These are phyloP conservation scores for Serpula lacrymans DNA, from an alignment of 768 basidiomycete genomes.

Conservation along the genomic window DNA sequence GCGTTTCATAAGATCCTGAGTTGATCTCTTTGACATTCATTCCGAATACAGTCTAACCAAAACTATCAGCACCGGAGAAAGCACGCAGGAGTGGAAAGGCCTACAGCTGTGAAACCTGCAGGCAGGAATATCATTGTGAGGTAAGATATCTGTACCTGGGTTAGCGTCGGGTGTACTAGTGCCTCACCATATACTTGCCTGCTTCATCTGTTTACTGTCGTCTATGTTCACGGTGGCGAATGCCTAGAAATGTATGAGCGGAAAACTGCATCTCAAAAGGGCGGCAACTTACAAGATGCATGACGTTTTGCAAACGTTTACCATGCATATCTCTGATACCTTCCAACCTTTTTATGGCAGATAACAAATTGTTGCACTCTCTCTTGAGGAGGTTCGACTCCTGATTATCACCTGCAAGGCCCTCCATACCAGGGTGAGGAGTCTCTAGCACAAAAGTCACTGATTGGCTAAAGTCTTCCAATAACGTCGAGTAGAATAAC, in stretches of 20 bases:
- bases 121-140: constrained; percentile 63
- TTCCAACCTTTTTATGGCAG: constrained; percentile 49
- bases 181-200: constrained; percentile 22
- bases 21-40: constrained; percentile 54
- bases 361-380: constrained; percentile 46
- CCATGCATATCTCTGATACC: constrained; percentile 25
- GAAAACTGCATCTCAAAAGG: not conserved
- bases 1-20: constrained; percentile 21
- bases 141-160: constrained; percentile 34
- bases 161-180: not conserved
- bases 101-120: constrained; percentile 40
- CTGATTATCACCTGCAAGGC: constrained; percentile 10
- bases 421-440: constrained; percentile 45
- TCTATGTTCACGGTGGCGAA: constrained; percentile 58
- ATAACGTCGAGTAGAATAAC: constrained; percentile 50
- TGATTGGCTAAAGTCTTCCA: constrained; percentile 51
- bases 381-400: constrained; percentile 33
- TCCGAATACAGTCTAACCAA: constrained; percentile 44
- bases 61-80: constrained; percentile 1
- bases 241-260: constrained; percentile 33
- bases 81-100: constrained; percentile 2
- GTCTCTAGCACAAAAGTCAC: constrained; percentile 48
- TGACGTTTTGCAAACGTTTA: constrained; percentile 29
- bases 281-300: constrained; percentile 23
- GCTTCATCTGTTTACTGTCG: constrained; percentile 50